These are phyloP conservation scores for Aurifilum marmelostoma DNA, from an alignment of 2,329 filamentous ascomycete species.

Conservation along the genomic window DNA sequence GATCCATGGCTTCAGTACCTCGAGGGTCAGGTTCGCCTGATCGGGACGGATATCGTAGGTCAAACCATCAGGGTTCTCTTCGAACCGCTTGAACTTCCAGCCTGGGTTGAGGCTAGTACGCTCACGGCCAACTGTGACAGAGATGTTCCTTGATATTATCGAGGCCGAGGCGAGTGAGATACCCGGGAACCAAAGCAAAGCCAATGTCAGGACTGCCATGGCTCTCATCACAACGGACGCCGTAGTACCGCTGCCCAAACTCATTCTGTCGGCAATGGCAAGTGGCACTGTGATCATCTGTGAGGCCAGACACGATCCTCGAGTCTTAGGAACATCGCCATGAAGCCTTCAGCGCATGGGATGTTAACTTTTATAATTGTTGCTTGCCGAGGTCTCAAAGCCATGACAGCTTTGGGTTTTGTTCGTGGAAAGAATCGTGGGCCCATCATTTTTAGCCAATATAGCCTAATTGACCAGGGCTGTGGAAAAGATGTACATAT, in stretches of 20 bases:
- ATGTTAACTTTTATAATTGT: background rate
- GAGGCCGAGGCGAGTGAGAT: background rate
- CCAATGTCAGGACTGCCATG: background rate
- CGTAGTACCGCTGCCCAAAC: background rate
- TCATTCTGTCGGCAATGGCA: background rate
- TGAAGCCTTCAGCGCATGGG: background rate
- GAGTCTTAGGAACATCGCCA: background rate
- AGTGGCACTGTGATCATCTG: background rate
- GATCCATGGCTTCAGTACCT: constrained; percentile 24
- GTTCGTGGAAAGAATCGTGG: background rate
- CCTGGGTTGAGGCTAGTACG: constrained; percentile 17
- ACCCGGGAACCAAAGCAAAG: background rate
- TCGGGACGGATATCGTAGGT: constrained; percentile 24
- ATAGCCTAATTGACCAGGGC: background rate
- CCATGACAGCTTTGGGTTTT: background rate
- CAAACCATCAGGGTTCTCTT: constrained; percentile 22
- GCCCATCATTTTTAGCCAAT: background rate
- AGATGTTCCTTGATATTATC: background rate
- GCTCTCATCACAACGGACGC: background rate
- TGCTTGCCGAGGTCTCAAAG: background rate
- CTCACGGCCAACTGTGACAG: constrained; percentile 6
- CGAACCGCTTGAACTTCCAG: constrained; percentile 19
- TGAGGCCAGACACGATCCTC: background rate
- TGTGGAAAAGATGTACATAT: background rate
- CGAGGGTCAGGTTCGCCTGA: constrained; percentile 17